Evolutionary conservation across 108 stramenopile species (phyloP).

Genomic region (Stephanodiscus triporus): DNA sequence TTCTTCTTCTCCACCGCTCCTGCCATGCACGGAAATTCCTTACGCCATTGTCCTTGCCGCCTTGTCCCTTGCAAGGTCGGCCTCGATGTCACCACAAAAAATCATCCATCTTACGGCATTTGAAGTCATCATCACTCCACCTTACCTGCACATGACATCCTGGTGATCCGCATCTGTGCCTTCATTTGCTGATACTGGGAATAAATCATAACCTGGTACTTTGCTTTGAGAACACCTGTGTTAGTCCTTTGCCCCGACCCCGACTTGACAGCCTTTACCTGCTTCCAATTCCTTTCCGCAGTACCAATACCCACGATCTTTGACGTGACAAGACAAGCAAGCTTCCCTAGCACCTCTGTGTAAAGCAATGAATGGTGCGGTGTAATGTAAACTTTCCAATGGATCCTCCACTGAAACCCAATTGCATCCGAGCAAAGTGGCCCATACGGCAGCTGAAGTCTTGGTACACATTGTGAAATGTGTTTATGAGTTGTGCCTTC

Average conservation of each 20-base stretch:
- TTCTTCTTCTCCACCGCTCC: slow-evolving; percentile 15
- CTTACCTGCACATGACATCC: slow-evolving; percentile 5
- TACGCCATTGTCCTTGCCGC: slow-evolving; percentile 6
- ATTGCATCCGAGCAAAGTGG: not conserved
- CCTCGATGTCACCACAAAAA: slow-evolving; percentile 8
- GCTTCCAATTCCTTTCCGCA: no score
- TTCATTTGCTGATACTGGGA: slow-evolving; percentile 1
- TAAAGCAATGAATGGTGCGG: no score
- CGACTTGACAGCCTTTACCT: no score
- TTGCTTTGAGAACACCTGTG: no score
- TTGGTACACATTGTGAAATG: not conserved
- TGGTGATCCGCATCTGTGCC: not conserved
- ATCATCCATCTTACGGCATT: slow-evolving; percentile 4
- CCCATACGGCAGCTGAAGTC: not conserved
- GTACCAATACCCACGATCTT: no score
- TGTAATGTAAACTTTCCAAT: no score
- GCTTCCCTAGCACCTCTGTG: no score
- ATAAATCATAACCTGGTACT: slow-evolving; percentile 9
- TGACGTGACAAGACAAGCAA: no score
- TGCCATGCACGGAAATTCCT: slow-evolving; percentile 8
- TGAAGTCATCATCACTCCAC: slow-evolving; percentile 26
- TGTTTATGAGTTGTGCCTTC: not conserved
- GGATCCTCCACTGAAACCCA: no score
- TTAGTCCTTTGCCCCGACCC: no score
- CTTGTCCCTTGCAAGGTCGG: slow-evolving; percentile 8